phyloP scores from a whole-genome alignment of 2,329 filamentous ascomycete species.

The Ramichloridium luteum region DNA sequence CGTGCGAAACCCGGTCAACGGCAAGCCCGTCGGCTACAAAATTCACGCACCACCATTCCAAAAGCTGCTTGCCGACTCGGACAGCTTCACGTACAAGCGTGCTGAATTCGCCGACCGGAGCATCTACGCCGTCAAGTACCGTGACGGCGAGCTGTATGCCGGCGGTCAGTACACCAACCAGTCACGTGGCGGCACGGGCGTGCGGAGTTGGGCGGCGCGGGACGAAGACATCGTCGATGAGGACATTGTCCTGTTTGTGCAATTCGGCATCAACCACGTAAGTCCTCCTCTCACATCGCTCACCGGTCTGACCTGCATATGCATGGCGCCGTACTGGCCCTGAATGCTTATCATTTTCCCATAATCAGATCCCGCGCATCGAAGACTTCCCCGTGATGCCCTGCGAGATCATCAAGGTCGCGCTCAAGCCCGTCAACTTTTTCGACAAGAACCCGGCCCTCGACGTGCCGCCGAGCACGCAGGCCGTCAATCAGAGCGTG shows the following conservation, averaged over 20 bases:
- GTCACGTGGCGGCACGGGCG: slow-evolving; percentile 40
- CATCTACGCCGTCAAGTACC: slow-evolving; percentile 46
- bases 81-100: slow-evolving; percentile 44
- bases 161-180: slow-evolving; percentile 45
- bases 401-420: slow-evolving; percentile 44
- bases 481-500: too few species aligned
- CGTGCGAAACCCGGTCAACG: slow-evolving; percentile 35
- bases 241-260: slow-evolving; percentile 45
- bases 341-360: too few species aligned
- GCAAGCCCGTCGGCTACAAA: slow-evolving; percentile 39
- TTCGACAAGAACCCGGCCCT: slow-evolving; percentile 47
- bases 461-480: slow-evolving; percentile 45
- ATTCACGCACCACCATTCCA: slow-evolving; percentile 38
- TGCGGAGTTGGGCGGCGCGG: slow-evolving; percentile 38
- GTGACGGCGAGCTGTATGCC: slow-evolving; percentile 47
- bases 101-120: slow-evolving; percentile 48
- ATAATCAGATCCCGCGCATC: slow-evolving; percentile 32
- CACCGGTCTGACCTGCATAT: too few species aligned
- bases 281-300: slow-evolving; percentile 5
- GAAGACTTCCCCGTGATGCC: slow-evolving; percentile 51
- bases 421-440: slow-evolving; percentile 47
- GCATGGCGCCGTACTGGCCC: too few species aligned
- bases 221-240: slow-evolving; percentile 43
- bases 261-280: slow-evolving; percentile 46
- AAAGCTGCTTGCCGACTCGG: slow-evolving; percentile 40